Base-by-base conservation (phyloP, 106 monocot species). In the Dendrobium nobile region DNA sequence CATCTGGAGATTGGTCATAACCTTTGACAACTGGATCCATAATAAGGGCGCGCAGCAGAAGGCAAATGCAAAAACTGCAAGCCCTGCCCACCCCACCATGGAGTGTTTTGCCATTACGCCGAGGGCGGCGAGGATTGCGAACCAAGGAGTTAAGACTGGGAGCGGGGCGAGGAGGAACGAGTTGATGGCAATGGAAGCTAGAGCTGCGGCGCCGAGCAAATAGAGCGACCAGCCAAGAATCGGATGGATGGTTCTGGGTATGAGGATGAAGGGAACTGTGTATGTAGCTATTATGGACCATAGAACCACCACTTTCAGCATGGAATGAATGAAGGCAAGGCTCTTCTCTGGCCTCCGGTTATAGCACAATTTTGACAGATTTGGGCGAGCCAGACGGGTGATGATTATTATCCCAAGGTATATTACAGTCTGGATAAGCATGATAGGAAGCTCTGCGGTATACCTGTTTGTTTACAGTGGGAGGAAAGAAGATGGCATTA, bases 41-140 rank as follows among this genome's bases (percentile, higher is more conserved):
- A 87, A 10, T 41, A 93, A 82, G 0, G 93, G 90, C 0, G 93
- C 85, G 72, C 78, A 80, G 61, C 84, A 77, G 79, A 85, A 87
- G 11, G 87, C 76, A 55, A 91, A 93, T 20, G 73, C 88, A 67
- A 79, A 80, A 41, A 93, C 41, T 4, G 77, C 41, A 7, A 5
- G 89, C 93, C 67, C 93, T 82, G 5, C 87, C 84, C 1, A 93
- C 81, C 13, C 93, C 93, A 93, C 90, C 90, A 93, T 3, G 93
- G 93, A 31, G n/a, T n/a, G n/a, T n/a, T 65, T 85, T 7, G 88
- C 88, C 90, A 93, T 85, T 70, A 90, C 93, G 5, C 70, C 68
- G 2, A 93, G 84, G 0, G 85, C 67, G 8, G 85, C 93, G 0
- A 83, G 0, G 9, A 93, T 77, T 0, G 78, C 89, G 5, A 91